Base-by-base conservation (phyloP, 495 filamentous ascomycete genomes). In the Penicillium chermesinum region DNA sequence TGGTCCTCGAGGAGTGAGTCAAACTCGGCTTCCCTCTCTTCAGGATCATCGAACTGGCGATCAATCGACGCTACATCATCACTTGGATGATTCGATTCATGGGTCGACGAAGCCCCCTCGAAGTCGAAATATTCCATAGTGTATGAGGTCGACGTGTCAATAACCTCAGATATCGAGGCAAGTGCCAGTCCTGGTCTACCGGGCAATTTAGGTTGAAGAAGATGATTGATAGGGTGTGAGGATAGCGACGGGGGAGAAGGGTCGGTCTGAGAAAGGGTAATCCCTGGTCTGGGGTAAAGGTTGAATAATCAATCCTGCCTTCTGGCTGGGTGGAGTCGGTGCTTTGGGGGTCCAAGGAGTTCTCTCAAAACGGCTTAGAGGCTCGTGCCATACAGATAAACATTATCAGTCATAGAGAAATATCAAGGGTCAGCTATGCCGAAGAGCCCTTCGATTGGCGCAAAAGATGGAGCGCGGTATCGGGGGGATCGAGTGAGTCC, bases 71-170 rank as follows among this genome's bases (percentile, higher is more conserved):
- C 62, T 37, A 71, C 59, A 55, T 74, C 71, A 41, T 72, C 66
- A 10, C 69, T 66, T 44, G 58, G 55, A 34, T 57, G 57, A 18
- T 62, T 61, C 9, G 65, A 66, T 41, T 63, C 68, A 39, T 67
- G 58, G 27, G 54, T 54, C n/a, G 57, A 65, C 3, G 74, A 73
- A 21, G 75, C 75, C 38, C 71, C 69, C 38, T 78, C 72, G 57
- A 79, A 78, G 54, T 79, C 67, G 49, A 79, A 78, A 57, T 77
- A 78, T 52, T 80, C 75, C 72, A 75, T 75, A 17, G 36, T 41
- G 48, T 16, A n/a, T 17, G 37, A 45, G 36, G 5, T 13, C 7
- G 7, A 36, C 30, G 36, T 30, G 21, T 34, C 19, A 19, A 38
- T 34, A 15, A 37, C 35, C 20, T 40, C 35, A 19, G 16, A 10